Percentiles rank a stretch among this genome's conserved stretches.
phyloP scores from a whole-genome alignment of 768 basidiomycete genomes.

The Boletus reticuloceps region DNA sequence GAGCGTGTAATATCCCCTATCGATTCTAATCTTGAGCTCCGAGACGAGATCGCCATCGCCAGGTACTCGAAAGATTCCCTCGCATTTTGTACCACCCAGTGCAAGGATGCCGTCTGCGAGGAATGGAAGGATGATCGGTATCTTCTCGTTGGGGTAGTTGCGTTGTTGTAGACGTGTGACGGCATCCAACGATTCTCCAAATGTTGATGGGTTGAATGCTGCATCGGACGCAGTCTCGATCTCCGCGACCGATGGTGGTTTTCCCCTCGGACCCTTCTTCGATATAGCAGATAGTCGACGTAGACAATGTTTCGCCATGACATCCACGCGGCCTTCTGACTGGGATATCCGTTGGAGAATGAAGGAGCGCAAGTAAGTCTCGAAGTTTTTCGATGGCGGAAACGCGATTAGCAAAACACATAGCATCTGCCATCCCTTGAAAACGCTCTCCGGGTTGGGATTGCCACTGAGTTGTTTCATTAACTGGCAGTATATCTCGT shows the following conservation, averaged over 20 bases:
- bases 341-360: slow-evolving; percentile 65
- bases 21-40: slow-evolving; percentile 85
- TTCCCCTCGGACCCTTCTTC: slow-evolving; percentile 83
- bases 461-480: slow-evolving; percentile 91
- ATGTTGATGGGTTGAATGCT: slow-evolving; percentile 93
- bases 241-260: slow-evolving; percentile 76
- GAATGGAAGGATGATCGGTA: slow-evolving; percentile 93
- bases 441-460: slow-evolving; percentile 77
- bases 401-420: slow-evolving; percentile 91
- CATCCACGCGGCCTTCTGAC: slow-evolving; percentile 74
- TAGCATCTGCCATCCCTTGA: slow-evolving; percentile 91
- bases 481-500: slow-evolving; percentile 91
- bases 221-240: slow-evolving; percentile 95
- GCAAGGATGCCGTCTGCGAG: slow-evolving; percentile 90
- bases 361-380: slow-evolving; percentile 78
- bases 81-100: slow-evolving; percentile 77
- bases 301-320: slow-evolving; percentile 91
- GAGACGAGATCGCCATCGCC: slow-evolving; percentile 89
- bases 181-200: slow-evolving; percentile 85
- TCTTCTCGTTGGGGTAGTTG: slow-evolving; percentile 79
- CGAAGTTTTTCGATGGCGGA: slow-evolving; percentile 91
- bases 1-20: slow-evolving; percentile 86
- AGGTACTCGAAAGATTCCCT: slow-evolving; percentile 92
- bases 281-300: slow-evolving; percentile 72
- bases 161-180: slow-evolving; percentile 83